Base-by-base conservation (phyloP, 495 filamentous ascomycete species). In the Hypoxylon fragiforme region DNA sequence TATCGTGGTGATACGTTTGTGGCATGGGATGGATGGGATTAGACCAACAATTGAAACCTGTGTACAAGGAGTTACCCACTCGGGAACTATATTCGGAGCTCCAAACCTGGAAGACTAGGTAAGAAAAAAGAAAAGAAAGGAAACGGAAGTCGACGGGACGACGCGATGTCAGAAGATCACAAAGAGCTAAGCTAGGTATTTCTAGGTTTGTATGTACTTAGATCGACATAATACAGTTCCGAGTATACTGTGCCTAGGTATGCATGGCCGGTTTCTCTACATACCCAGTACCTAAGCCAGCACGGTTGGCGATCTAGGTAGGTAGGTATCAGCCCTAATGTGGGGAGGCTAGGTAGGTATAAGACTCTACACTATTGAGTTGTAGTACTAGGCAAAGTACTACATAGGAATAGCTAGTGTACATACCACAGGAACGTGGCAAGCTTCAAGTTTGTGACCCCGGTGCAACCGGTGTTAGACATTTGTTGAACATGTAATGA, bases 1-100 rank as follows among this genome's bases (percentile, higher is more conserved):
- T n/a, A 54, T 44, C 46, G 44, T 62, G n/a, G 58, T 57, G 58
- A 62, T 62, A 42, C 44, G 58, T 51, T 57, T 49, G 52, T 62
- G 47, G 58, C 48, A 56, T 62, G 58, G 52, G 52, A 46, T 55
- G 50, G 46, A 19, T 24, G 51, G 34, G 47, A 47, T 37, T 2
- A n/a, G n/a, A n/a, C n/a, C n/a, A n/a, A n/a, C n/a, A n/a, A n/a
- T n/a, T n/a, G n/a, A n/a, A n/a, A n/a, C n/a, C n/a, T n/a, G n/a
- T n/a, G n/a, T n/a, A n/a, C n/a, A n/a, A 28, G 9, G 24, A 4
- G 52, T 40, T 62, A 52, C 46, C 46, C 50, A 55, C 57, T 55
- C 51, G 47, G n/a, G 57, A 39, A 34, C 38, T 57, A 19, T 51
- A 44, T 31, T 57, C 44, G 52, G 48, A 38, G 30, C 9, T 4